Base-by-base conservation (phyloP, 2,329 filamentous ascomycete genomes). In the Diaporthe ampelina region DNA sequence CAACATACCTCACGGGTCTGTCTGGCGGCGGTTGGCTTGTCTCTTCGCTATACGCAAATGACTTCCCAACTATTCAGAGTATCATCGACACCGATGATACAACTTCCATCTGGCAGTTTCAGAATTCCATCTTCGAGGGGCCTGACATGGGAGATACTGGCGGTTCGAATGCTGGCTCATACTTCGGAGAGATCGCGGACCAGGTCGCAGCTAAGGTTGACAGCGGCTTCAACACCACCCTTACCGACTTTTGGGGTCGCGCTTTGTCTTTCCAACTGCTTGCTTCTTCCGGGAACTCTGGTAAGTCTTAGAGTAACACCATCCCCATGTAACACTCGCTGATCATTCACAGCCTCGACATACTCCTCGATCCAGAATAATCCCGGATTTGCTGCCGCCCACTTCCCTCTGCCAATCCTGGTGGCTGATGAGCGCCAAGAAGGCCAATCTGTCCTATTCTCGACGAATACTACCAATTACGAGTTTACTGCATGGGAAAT, bases 181-280 rank as follows among this genome's bases (percentile, higher is more conserved):
- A 95, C 82, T 95, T 90, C 81, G 82, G 81, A 8, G 86, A 90
- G 48, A 83, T 95, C 11, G 80, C 84, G n/a, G 81, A 87, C 37
- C 86, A 90, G 24, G 92, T 94, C 0, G 74, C 83, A 0, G 84
- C 79, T n/a, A 95, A 95, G 84, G 78, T 79, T 1, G 83, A 92
- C 74, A 91, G 92, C 24, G 90, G 91, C 1, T 95, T 88, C 80
- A 85, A 91, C 58, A 90, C 89, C 4, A 93, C 94, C 13, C 88
- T 98, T 73, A 98, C 95, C 0, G 95, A 98, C 85, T 94, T 95
- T 82, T 97, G 95, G 93, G 94, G 94, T 45, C 93, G 95, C 73
- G 94, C 94, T 65, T 88, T 98, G 21, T 92, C 92, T 1, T 97
- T 93, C 83, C 95, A 98, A 84, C 89, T 98, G 68, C 89, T 97